Conservation (phyloP, 2,329 filamentous ascomycete genomes). For the Pseudopyricularia cyperi region DNA sequence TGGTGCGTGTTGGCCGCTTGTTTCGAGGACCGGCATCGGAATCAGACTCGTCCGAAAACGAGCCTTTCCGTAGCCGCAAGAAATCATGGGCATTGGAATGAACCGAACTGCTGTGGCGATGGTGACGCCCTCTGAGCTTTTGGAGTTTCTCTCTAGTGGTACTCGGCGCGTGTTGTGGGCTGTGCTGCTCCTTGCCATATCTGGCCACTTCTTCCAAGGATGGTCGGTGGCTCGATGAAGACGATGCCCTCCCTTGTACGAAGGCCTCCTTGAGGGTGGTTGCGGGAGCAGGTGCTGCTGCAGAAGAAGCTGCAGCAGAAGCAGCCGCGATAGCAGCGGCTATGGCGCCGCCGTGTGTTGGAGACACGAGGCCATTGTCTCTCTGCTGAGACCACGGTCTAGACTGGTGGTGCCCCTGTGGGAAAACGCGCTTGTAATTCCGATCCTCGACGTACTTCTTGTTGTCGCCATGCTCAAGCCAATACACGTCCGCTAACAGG, state of each 20-base stretch:
- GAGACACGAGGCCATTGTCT: background rate
- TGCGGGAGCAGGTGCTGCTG: background rate
- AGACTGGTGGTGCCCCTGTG: conserved; percentile 19
- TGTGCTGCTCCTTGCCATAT: conserved; percentile 17
- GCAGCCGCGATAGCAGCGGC: background rate
- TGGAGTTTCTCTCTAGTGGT: conserved; percentile 46
- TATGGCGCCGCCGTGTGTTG: background rate
- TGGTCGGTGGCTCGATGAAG: conserved; percentile 3
- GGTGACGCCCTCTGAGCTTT: conserved; percentile 40
- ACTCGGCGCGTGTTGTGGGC: conserved; percentile 27
- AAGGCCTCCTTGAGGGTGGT: background rate
- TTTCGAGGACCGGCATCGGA: conserved; percentile 34
- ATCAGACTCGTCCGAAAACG: conserved; percentile 48
- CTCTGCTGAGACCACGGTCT: conserved; percentile 15
- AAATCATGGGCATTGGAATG: conserved; percentile 28
- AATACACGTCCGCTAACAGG: conserved; percentile 78
- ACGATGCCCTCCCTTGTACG: background rate
- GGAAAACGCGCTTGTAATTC: conserved; percentile 61
- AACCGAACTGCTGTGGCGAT: conserved; percentile 36
- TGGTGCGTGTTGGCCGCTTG: conserved; percentile 17
- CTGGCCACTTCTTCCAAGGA: conserved; percentile 2
- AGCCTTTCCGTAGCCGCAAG: conserved; percentile 36
- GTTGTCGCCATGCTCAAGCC: conserved; percentile 74
- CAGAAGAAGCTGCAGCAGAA: background rate
- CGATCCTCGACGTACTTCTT: conserved; percentile 72